Evolutionary conservation across 306 rosid genomes (phyloP).

Genomic region (Trifolium repens): DNA sequence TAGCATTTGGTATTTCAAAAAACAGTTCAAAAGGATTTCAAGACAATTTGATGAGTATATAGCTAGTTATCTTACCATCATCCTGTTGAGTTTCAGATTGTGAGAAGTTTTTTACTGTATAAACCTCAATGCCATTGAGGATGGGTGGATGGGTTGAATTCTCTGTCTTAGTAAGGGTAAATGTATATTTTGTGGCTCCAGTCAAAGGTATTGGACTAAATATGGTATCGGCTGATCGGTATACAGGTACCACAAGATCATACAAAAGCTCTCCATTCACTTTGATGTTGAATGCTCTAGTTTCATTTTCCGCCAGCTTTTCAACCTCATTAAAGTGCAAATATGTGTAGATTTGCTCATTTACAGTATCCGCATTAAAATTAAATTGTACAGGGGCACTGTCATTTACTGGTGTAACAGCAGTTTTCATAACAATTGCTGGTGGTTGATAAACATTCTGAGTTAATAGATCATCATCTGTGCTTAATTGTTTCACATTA

Average conservation of each 20-base stretch:
- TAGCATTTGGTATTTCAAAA: constrained; percentile 19
- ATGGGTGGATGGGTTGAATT: constrained; percentile 53
- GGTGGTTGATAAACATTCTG: not conserved
- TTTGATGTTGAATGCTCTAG: constrained; percentile 17
- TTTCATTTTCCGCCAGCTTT: constrained; percentile 27
- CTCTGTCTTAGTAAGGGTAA: constrained; percentile 14
- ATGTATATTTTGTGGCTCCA: not conserved
- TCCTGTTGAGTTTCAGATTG: not conserved
- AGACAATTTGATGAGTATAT: not conserved
- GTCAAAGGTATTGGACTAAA: not conserved
- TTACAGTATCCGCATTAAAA: not conserved
- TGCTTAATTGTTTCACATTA: not conserved
- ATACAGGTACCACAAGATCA: constrained; percentile 23
- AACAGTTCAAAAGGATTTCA: not conserved
- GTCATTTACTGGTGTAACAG: not conserved
- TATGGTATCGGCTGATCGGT: rapidly evolving
- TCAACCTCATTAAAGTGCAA: constrained; percentile 49
- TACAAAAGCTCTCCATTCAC: constrained; percentile 5
- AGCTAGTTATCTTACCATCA: not conserved
- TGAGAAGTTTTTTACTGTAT: constrained; percentile 22
- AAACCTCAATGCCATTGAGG: constrained; percentile 50
- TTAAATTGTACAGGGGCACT: not conserved
- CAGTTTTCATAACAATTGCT: not conserved
- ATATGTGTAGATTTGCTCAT: constrained; percentile 22
- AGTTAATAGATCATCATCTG: not conserved